Conservation (phyloP, 257 asterid genomes). For the Plantago ovata region DNA sequence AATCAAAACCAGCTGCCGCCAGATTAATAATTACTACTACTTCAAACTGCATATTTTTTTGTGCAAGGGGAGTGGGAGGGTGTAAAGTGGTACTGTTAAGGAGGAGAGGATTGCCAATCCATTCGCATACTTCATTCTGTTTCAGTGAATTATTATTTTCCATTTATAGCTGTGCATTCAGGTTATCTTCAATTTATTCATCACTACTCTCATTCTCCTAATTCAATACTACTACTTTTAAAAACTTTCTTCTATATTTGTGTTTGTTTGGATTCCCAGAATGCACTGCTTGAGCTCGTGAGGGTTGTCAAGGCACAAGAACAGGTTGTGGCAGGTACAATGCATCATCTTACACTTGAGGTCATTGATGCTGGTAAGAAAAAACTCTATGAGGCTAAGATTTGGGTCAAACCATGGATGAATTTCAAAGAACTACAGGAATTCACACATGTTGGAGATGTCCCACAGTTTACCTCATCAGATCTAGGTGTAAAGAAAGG, state of each 20-base stretch:
- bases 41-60: no score
- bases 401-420: constrained; percentile 96
- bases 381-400: constrained; percentile 73
- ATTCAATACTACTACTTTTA: no score
- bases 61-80: no score
- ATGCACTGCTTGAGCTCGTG: constrained; percentile 62
- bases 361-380: constrained; percentile 71
- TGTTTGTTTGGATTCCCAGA: no score
- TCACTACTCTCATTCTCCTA: no score
- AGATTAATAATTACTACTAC: no score
- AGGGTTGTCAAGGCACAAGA: constrained; percentile 75
- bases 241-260: no score
- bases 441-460: constrained; percentile 59
- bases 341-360: constrained; percentile 83
- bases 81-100: no score
- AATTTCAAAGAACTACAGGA: constrained; percentile 78
- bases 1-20: no score
- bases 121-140: constrained; percentile 8
- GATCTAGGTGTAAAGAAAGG: constrained; percentile 81
- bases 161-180: no score
- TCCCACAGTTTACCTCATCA: constrained; percentile 53
- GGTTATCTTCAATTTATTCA: no score
- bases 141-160: not conserved
- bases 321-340: constrained; percentile 75
- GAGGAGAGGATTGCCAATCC: no score